These are phyloP conservation scores for Pythium aquatile DNA, from an alignment of 352 stramenopile genomes.

Conservation along the genomic window DNA sequence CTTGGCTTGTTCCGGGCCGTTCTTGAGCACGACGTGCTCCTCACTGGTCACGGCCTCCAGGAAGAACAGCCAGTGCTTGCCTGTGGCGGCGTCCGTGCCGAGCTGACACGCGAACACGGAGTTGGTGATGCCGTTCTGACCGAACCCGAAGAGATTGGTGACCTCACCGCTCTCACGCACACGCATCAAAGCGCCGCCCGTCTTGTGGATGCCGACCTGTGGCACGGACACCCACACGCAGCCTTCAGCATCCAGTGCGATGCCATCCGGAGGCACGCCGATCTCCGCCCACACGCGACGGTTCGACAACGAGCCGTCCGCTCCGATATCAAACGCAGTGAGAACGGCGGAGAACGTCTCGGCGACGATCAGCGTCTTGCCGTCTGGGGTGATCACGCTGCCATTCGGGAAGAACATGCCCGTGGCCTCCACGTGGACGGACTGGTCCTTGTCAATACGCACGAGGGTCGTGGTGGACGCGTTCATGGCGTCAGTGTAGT, in stretches of 20 bases:
- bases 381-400: constrained; percentile 63
- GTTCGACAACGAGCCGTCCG: constrained; percentile 48
- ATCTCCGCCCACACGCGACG: constrained; percentile 53
- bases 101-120: constrained; percentile 63
- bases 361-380: constrained; percentile 66
- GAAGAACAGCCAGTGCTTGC: constrained; percentile 62
- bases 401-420: constrained; percentile 74
- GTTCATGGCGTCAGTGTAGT: constrained; percentile 31
- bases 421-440: constrained; percentile 49
- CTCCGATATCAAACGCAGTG: constrained; percentile 60
- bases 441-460: constrained; percentile 43
- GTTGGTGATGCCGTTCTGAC: constrained; percentile 49
- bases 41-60: constrained; percentile 43
- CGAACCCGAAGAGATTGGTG: constrained; percentile 55
- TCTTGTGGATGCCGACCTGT: constrained; percentile 50
- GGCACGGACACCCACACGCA: constrained; percentile 62
- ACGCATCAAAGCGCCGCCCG: constrained; percentile 45
- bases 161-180: constrained; percentile 57
- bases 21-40: constrained; percentile 43
- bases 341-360: constrained; percentile 57
- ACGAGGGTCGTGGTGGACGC: constrained; percentile 55
- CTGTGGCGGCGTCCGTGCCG: constrained; percentile 41
- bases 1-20: constrained; percentile 29
- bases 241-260: constrained; percentile 62
- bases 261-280: constrained; percentile 50